Evolutionary conservation across 1,139 yeast species (phyloP).

Genomic region (Saccharomyces hybrid): DNA sequence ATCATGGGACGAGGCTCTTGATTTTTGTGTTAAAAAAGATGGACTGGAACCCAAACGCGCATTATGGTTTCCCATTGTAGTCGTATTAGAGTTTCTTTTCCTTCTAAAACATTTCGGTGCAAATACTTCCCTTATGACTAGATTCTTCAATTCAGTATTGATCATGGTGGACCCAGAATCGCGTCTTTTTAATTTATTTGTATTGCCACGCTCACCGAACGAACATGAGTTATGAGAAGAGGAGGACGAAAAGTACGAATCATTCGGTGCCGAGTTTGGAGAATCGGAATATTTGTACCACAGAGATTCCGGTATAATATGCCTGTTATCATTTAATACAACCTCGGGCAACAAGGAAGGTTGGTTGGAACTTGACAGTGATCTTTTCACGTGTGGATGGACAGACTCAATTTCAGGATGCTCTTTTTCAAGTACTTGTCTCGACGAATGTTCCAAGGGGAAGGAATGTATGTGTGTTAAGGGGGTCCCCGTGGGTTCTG

Average conservation of each 20-base stretch:
- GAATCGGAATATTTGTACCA: constrained; percentile 54
- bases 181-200: constrained; percentile 1
- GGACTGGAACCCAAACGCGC: constrained; percentile 1
- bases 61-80: constrained; percentile 2
- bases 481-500: constrained; percentile 9
- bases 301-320: constrained; percentile 74
- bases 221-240: constrained; percentile 3
- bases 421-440: neutral
- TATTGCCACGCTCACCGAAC: neutral
- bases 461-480: constrained; percentile 20
- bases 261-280: constrained; percentile 41
- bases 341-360: constrained; percentile 60
- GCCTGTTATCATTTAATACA: constrained; percentile 77
- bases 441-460: constrained; percentile 6
- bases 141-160: constrained; percentile 55
- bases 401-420: neutral
- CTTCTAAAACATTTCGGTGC: constrained; percentile 38
- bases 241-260: constrained; percentile 19
- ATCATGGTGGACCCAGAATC: constrained; percentile 55
- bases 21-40: constrained; percentile 2
- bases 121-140: constrained; percentile 62
- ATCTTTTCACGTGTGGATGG: neutral
- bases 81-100: constrained; percentile 6
- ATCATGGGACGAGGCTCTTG: constrained; percentile 11
- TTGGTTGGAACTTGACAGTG: neutral